Base-by-base conservation (phyloP, 2,329 filamentous ascomycete genomes). In the Tolypocladium ovalisporum region DNA sequence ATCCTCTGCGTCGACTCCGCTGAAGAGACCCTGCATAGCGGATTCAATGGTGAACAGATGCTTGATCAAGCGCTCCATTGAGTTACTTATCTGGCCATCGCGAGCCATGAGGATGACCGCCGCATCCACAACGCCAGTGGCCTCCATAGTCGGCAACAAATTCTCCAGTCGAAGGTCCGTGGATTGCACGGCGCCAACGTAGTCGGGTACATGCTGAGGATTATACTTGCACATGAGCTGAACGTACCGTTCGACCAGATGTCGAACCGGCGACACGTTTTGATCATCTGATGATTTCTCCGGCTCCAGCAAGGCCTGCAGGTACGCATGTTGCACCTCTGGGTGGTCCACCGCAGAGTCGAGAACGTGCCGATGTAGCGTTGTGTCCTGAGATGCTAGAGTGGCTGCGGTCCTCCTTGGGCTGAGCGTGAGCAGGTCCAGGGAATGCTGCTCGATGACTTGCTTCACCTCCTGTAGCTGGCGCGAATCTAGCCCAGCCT, bases 211-310 rank as follows among this genome's bases (percentile, higher is more conserved):
- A 64, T 92, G 90, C 0, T 80, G 74, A 3, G 90, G 83, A 59
- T 96, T 84, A 69, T 90, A 96, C 57, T 77, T 83, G 73, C 95
- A 99, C 86, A 97, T 92, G 29, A 99, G 81, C 64, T 88, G 88
- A 5, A 97, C 86, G 70, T 97, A 97, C 57, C 81, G 81, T 70
- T 97, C 94, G 7, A 88, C 76, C 63, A 97, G 85, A 37, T 81
- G 79, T 47, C 82, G 78, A 47, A 82, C 79, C 56, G 67, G 65
- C 59, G 37, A 67, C 59, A 58, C 69, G 68, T n/a, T 67, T 56
- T 70, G 70, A 22, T 69, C 65, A 17, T 69, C 69, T 17, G 65
- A 52, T 10, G 63, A 71, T 15, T 72, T 67, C 36, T 73, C 64
- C 0, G 77, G 84, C 67, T 96, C 91, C 8, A 97, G 76, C 4